Evolutionary conservation across 2,329 filamentous ascomycete genomes (phyloP).

Genomic region (Xylariaceae sp.): DNA sequence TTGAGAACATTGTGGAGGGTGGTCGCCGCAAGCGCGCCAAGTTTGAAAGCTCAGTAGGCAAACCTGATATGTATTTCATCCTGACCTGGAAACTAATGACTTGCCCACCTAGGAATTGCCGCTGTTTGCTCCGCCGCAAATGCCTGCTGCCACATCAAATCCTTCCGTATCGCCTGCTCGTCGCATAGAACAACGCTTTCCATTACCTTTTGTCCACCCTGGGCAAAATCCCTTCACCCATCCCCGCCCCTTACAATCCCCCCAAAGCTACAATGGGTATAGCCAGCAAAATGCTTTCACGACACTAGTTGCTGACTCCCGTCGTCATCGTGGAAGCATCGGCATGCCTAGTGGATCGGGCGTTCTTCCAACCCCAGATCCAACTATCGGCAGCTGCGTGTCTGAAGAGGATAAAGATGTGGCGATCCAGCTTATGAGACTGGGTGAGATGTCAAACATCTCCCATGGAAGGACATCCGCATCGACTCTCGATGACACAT

Average conservation of each 20-base stretch:
- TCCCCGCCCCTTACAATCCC: conserved; percentile 75
- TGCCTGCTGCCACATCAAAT: conserved; percentile 91
- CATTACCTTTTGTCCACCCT: conserved; percentile 72
- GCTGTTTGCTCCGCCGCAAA: conserved; percentile 89
- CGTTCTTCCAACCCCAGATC: conserved; percentile 87
- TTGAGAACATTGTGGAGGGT: conserved; percentile 97
- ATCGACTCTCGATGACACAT: conserved; percentile 88
- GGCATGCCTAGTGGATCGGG: conserved; percentile 52
- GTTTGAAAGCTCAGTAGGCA: conserved; percentile 92
- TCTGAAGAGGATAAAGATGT: conserved; percentile 94
- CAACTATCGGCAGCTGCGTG: conserved; percentile 95
- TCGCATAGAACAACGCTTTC: conserved; percentile 68
- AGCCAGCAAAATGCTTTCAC: conserved; percentile 58
- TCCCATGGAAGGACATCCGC: conserved; percentile 91
- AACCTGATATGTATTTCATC: conserved; percentile 7
- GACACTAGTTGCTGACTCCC: conserved; percentile 59
- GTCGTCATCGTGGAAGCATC: conserved; percentile 64
- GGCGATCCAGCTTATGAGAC: conserved; percentile 91
- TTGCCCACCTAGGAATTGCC: conserved; percentile 73
- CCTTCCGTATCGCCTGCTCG: conserved; percentile 94
- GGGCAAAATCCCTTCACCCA: conserved; percentile 79
- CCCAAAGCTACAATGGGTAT: conserved; percentile 68
- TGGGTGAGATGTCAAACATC: conserved; percentile 90
- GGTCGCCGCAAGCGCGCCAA: conserved; percentile 93
- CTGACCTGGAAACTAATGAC: conserved; percentile 29